These are phyloP conservation scores for Diutina mesorugosa DNA, from an alignment of 1,139 yeast species.

Conservation along the genomic window DNA sequence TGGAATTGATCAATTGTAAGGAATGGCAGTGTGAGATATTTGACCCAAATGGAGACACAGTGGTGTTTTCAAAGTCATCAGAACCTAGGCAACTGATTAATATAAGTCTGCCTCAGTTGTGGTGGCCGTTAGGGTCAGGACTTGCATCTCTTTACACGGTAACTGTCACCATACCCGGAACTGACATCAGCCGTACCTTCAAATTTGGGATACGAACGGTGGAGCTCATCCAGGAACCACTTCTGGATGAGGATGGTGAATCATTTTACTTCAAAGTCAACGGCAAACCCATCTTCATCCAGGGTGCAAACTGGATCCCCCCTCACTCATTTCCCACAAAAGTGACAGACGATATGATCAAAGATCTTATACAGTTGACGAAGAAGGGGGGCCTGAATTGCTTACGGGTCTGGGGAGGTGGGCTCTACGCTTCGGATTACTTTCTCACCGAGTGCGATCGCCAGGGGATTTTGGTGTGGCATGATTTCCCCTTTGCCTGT, in stretches of 20 bases:
- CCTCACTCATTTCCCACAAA: constrained; percentile 24
- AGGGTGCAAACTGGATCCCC: constrained; percentile 39
- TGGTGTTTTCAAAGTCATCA: neutral
- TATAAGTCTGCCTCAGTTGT: constrained; percentile 15
- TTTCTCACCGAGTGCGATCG: constrained; percentile 32
- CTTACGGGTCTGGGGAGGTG: constrained; percentile 40
- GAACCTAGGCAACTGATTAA: neutral
- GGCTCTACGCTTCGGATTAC: constrained; percentile 26
- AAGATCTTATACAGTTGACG: constrained; percentile 18
- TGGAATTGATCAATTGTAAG: constrained; percentile 6
- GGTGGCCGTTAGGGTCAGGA: constrained; percentile 32
- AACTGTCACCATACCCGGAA: constrained; percentile 6
- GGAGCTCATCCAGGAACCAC: constrained; percentile 23
- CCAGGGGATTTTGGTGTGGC: constrained; percentile 33
- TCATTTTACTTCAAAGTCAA: constrained; percentile 28
- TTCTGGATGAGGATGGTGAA: constrained; percentile 17
- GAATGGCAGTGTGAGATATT: neutral
- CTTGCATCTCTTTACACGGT: constrained; percentile 19
- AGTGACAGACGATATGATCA: constrained; percentile 18
- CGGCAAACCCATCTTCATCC: constrained; percentile 19
- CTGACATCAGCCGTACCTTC: constrained; percentile 3
- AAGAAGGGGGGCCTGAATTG: constrained; percentile 28
- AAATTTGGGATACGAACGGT: constrained; percentile 23
- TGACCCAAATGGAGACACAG: neutral
- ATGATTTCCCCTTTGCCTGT: constrained; percentile 42